Conservation (phyloP, 352 stramenopile species). For the Pythium oligandrum region DNA sequence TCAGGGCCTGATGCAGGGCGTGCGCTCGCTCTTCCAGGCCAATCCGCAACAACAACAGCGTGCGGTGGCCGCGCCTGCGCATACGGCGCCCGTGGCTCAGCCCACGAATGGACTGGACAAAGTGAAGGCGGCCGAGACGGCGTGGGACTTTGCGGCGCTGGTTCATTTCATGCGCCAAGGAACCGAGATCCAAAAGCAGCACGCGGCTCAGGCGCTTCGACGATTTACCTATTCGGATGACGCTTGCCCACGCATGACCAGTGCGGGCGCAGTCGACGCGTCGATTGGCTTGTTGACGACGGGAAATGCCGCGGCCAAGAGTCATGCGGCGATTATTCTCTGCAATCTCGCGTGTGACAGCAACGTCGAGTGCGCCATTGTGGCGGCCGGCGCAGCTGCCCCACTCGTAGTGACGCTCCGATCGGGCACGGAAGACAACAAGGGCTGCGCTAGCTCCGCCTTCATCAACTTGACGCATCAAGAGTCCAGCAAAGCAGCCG, state of each 20-base stretch:
- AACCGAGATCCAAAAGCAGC: too few species aligned
- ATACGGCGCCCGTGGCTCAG: neutral
- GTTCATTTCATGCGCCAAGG: too few species aligned
- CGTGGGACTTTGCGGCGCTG: too few species aligned
- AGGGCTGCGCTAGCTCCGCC: neutral
- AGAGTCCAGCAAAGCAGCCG: constrained; percentile 4
- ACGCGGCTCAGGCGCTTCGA: too few species aligned
- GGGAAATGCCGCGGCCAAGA: neutral
- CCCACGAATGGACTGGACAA: neutral
- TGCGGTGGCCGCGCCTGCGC: neutral
- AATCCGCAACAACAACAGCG: neutral
- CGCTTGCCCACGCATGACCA: neutral
- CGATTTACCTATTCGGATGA: too few species aligned
- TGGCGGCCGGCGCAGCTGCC: constrained; percentile 1
- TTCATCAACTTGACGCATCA: constrained; percentile 7
- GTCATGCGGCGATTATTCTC: constrained; percentile 1
- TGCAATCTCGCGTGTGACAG: constrained; percentile 2
- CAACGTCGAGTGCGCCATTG: constrained; percentile 5
- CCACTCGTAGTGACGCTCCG: neutral
- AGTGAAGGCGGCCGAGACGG: too few species aligned
- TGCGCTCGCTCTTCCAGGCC: constrained; percentile 7
- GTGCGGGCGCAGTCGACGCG: neutral
- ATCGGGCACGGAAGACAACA: neutral
- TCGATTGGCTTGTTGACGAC: neutral
- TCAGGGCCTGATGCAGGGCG: constrained; percentile 8